Base-by-base conservation (phyloP, 495 filamentous ascomycete genomes). In the Lophium mytilinum region DNA sequence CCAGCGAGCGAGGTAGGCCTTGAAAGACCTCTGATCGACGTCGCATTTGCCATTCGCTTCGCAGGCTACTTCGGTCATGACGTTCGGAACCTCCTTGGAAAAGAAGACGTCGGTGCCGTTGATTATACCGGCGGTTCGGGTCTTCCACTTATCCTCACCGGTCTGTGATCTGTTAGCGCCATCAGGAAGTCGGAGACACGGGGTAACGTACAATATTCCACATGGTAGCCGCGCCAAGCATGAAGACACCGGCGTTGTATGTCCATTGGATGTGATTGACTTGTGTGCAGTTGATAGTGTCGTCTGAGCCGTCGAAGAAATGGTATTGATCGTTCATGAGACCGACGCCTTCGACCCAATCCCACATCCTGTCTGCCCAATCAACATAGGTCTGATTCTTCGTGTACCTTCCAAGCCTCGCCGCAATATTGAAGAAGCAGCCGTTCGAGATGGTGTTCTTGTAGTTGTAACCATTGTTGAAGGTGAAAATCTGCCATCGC, bases 401-500 rank as follows among this genome's bases (percentile, higher is more conserved):
- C 6, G 88, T 91, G 67, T 87, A 90, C 12, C 81, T 75, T 3
- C 80, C 85, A 10, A 93, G 74, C 1, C 88, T 83, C 0, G 87
- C 78, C n/a, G 85, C 83, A n/a, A 93, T 73, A 66, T 90, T 88
- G 70, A 92, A 89, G 62, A 93, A 82, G 57, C 81, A 82, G 5
- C 86, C 88, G 68, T 89, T 89, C 37, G 85, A 84, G 48, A 89
- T 83, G 33, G 81, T 78, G 72, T 92, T 91, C 68, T 90, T 90
- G 71, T 86, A 90, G 60, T 81, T 78, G 69, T 86, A 94, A 9
- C 90, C 90, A 21, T 74, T 82, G 72, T 91, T 88, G 71, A 87
- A 90, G 9, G 80, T 75, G 70, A 82, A 89, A 56, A 94, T 86
- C 72, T 95, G 89, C 90, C 90, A 95, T 54, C 84, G 77, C 50